These are phyloP conservation scores for Leccinum arenicola DNA, from an alignment of 768 basidiomycete species.

Conservation along the genomic window DNA sequence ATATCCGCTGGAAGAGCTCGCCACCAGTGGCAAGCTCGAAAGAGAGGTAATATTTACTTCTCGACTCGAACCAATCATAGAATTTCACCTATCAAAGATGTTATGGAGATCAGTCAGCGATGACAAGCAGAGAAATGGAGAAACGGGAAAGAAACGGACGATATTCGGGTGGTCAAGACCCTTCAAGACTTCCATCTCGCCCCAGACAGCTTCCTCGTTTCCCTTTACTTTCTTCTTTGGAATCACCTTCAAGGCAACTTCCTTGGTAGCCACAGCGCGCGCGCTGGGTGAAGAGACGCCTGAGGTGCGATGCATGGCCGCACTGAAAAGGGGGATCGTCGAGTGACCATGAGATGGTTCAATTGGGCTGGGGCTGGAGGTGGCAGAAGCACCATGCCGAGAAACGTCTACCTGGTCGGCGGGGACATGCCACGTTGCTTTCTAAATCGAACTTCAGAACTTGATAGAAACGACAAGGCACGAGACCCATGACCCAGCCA, in stretches of 20 bases:
- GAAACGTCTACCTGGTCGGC: conserved; percentile 54
- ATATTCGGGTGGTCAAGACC: conserved; percentile 91
- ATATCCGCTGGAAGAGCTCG: conserved; percentile 89
- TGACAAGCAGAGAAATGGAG: neutral
- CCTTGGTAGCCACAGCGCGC: conserved; percentile 47
- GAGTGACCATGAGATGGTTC: conserved; percentile 22
- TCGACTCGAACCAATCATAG: conserved; percentile 94
- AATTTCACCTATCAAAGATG: conserved; percentile 74
- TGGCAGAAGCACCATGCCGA: conserved; percentile 54
- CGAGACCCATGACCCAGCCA: conserved; percentile 3
- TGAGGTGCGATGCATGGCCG: conserved; percentile 21
- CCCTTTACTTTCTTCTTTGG: conserved; percentile 95
- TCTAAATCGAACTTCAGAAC: conserved; percentile 35
- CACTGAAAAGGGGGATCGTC: conserved; percentile 30
- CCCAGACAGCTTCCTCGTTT: conserved; percentile 84
- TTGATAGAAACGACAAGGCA: conserved; percentile 1
- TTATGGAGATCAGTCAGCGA: neutral
- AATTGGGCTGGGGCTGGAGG: conserved; percentile 20
- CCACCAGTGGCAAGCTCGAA: conserved; percentile 95
- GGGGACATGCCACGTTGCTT: conserved; percentile 77
- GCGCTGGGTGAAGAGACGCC: conserved; percentile 24
- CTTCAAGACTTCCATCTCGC: conserved; percentile 91
- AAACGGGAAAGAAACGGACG: conserved; percentile 41
- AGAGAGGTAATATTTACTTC: conserved; percentile 91
- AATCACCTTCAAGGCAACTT: conserved; percentile 88